A percentile compares a stretch with the other conserved stretches of the same genome.
Evolutionary conservation across 1,284 basidiomycete species (phyloP).

Genomic region (Bjerkandera adusta): DNA sequence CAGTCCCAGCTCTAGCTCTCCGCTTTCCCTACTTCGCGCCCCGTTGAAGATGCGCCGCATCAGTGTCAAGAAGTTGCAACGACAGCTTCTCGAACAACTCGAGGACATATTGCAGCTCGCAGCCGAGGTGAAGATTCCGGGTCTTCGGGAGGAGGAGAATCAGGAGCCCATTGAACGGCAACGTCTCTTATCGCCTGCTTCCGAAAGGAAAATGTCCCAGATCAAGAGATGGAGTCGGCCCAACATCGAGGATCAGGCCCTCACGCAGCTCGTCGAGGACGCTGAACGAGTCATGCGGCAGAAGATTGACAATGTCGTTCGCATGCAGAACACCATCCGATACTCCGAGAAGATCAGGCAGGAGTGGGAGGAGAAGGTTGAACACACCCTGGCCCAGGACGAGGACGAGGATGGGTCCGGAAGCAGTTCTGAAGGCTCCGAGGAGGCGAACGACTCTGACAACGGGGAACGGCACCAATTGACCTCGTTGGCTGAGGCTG

Average conservation of each 20-base stretch:
- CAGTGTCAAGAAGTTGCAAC: slow-evolving; percentile 80
- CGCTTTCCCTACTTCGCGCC: slow-evolving; percentile 67
- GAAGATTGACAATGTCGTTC: slow-evolving; percentile 94
- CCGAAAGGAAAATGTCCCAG: slow-evolving; percentile 80
- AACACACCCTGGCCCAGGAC: slow-evolving; percentile 60
- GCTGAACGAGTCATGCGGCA: slow-evolving; percentile 86
- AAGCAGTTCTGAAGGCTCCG: slow-evolving; percentile 30
- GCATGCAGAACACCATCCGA: slow-evolving; percentile 96
- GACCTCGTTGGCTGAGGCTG: slow-evolving; percentile 22
- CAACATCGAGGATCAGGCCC: slow-evolving; percentile 80
- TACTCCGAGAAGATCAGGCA: slow-evolving; percentile 97
- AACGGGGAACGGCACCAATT: slow-evolving; percentile 24
- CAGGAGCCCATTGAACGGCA: slow-evolving; percentile 93
- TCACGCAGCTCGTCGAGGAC: slow-evolving; percentile 82
- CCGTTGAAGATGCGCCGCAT: slow-evolving; percentile 70
- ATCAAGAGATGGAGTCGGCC: slow-evolving; percentile 86
- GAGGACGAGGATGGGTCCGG: slow-evolving; percentile 42
- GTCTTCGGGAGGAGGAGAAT: slow-evolving; percentile 87
- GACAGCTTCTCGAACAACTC: slow-evolving; percentile 79
- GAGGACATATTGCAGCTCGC: slow-evolving; percentile 83
- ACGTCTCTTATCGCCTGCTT: slow-evolving; percentile 81
- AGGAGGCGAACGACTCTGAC: slow-evolving; percentile 23
- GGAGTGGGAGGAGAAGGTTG: slow-evolving; percentile 95
- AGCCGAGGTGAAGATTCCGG: slow-evolving; percentile 83
- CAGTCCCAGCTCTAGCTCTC: slow-evolving; percentile 65